A percentile compares a stretch with the other conserved stretches of the same genome.
These are phyloP conservation scores for Emergomyces pasteurianus DNA, from an alignment of 2,329 filamentous ascomycete genomes.

Conservation along the genomic window DNA sequence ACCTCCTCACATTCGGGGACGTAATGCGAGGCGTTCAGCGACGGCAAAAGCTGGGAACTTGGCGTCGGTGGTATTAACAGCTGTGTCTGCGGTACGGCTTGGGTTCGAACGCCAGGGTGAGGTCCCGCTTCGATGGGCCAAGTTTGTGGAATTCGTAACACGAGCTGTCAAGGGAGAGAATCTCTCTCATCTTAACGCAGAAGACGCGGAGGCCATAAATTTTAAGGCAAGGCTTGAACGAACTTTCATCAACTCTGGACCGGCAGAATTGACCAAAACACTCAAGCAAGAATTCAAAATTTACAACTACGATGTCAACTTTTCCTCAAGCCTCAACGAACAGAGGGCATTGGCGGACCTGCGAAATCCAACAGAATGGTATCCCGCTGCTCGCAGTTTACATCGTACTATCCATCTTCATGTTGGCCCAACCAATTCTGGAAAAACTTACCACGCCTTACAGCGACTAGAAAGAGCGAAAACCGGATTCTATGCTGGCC, in stretches of 20 bases:
- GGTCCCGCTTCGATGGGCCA: not conserved
- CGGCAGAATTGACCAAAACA: slow-evolving; percentile 42
- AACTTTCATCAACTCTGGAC: slow-evolving; percentile 24
- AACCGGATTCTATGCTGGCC: slow-evolving; percentile 79
- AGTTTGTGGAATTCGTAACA: not conserved
- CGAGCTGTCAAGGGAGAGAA: not conserved
- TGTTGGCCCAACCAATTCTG: slow-evolving; percentile 93
- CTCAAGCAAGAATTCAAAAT: slow-evolving; percentile 58
- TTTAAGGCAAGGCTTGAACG: slow-evolving; percentile 5
- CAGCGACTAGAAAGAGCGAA: slow-evolving; percentile 67
- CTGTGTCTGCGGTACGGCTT: not conserved
- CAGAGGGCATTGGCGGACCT: slow-evolving; percentile 65
- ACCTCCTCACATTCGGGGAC: not conserved
- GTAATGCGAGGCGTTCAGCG: not conserved
- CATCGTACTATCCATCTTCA: slow-evolving; percentile 82
- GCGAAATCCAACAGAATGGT: slow-evolving; percentile 88
- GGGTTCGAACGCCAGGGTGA: not conserved
- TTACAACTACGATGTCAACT: slow-evolving; percentile 46
- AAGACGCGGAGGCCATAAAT: not conserved
- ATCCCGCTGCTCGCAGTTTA: slow-evolving; percentile 64
- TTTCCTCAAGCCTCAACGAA: slow-evolving; percentile 45
- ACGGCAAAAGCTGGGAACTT: not conserved
- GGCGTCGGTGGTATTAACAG: not conserved
- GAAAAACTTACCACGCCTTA: slow-evolving; percentile 91
- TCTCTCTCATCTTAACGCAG: slow-evolving; percentile 1